phyloP scores from a whole-genome alignment of 768 basidiomycete species.

The Russula compacta region DNA sequence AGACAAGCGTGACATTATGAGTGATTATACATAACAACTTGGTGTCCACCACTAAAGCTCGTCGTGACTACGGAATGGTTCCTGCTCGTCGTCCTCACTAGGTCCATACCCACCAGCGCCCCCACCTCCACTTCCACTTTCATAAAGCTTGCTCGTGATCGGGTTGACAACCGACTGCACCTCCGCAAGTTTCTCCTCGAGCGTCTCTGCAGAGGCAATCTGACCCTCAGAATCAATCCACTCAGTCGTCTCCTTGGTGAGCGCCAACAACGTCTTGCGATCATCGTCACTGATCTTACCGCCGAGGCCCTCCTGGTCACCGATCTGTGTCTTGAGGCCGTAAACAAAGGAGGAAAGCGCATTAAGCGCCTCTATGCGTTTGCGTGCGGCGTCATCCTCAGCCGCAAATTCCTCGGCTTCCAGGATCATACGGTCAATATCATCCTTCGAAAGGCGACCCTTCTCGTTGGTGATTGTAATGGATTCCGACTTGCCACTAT shows the following conservation, averaged over 20 bases:
- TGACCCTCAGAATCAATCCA: conserved; percentile 86
- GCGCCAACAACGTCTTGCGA: conserved; percentile 71
- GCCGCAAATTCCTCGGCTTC: conserved; percentile 88
- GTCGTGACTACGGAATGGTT: conserved; percentile 35
- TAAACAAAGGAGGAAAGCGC: conserved; percentile 74
- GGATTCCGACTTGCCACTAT: conserved; percentile 72
- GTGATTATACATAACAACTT: conserved; percentile 9
- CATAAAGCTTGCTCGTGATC: conserved; percentile 39
- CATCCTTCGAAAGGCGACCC: conserved; percentile 53
- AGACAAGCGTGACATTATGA: conserved; percentile 1
- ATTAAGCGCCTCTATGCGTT: conserved; percentile 82
- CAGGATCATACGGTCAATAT: conserved; percentile 92
- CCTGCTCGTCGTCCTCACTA: conserved; percentile 31
- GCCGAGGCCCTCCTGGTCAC: conserved; percentile 83
- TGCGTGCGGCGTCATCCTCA: conserved; percentile 69
- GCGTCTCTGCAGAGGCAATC: conserved; percentile 71
- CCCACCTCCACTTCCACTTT: conserved; percentile 18
- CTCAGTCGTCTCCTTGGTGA: conserved; percentile 81
- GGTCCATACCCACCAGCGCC: conserved; percentile 21
- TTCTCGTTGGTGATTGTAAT: conserved; percentile 97
- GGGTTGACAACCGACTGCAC: conserved; percentile 35
- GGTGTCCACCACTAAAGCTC: conserved; percentile 29
- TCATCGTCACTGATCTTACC: conserved; percentile 77
- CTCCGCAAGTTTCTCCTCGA: conserved; percentile 75
- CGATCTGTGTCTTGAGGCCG: conserved; percentile 79